Evolutionary conservation across 148 eudicot genomes (phyloP).

Genomic region (Silene uniflora): DNA sequence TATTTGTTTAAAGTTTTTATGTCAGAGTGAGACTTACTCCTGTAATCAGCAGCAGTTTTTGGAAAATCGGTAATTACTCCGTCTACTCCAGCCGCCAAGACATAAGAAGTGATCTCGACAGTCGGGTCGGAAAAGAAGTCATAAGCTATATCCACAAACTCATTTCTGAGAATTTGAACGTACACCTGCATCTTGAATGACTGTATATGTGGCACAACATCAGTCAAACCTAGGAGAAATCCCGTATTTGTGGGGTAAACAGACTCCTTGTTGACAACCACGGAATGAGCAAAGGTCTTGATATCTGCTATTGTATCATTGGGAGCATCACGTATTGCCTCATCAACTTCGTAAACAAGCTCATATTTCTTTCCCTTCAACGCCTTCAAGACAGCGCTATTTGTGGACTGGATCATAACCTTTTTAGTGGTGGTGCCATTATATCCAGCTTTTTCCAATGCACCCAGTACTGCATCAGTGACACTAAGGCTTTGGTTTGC

Average conservation of each 20-base stretch:
- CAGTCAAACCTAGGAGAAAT: conserved; percentile 39
- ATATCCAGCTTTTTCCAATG: conserved; percentile 43
- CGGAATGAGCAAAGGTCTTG: conserved; percentile 61
- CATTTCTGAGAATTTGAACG: conserved; percentile 54
- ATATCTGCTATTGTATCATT: conserved; percentile 52
- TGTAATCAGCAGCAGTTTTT: conserved; percentile 56
- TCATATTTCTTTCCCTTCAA: conserved; percentile 58
- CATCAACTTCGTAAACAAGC: conserved; percentile 62
- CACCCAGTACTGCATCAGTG: conserved; percentile 54
- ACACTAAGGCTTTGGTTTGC: conserved; percentile 49
- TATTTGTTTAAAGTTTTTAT: not conserved
- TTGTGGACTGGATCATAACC: conserved; percentile 63
- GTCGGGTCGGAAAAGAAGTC: conserved; percentile 80
- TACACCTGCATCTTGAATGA: conserved; percentile 58
- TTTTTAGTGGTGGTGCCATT: conserved; percentile 39
- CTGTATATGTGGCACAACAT: conserved; percentile 51
- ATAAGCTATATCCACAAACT: conserved; percentile 60
- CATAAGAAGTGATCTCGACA: conserved; percentile 53
- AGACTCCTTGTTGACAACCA: conserved; percentile 54
- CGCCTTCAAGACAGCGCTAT: conserved; percentile 61
- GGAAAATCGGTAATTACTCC: conserved; percentile 85
- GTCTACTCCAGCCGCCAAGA: conserved; percentile 43
- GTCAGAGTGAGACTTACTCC: conserved; percentile 49
- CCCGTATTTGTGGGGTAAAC: conserved; percentile 39
- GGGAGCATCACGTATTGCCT: conserved; percentile 45